Conservation (phyloP, 352 stramenopile species). For the Aphanomyces stellatus region DNA sequence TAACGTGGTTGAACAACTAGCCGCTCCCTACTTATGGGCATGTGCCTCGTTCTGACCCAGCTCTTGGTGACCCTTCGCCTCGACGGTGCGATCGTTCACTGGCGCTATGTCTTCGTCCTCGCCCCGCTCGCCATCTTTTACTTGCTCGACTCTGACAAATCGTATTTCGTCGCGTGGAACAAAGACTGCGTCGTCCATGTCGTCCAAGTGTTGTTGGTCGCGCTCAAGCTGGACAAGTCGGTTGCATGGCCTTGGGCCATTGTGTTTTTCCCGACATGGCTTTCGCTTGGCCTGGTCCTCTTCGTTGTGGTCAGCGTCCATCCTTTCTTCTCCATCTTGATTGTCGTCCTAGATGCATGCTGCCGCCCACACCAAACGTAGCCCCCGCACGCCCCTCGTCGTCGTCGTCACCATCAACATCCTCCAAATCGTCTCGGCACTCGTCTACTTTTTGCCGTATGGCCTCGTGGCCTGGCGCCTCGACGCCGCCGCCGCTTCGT, state of each 20-base stretch:
- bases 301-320: background rate
- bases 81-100: background rate
- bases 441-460: background rate
- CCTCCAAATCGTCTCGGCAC: background rate
- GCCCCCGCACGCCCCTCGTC: too few species aligned
- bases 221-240: background rate
- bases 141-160: background rate
- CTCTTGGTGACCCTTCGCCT: background rate
- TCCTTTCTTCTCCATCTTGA: too few species aligned
- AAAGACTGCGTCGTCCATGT: constrained; percentile 6
- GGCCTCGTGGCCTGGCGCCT: background rate
- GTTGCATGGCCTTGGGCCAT: constrained; percentile 3
- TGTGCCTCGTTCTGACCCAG: background rate
- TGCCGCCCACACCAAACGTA: too few species aligned
- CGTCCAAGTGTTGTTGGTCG: constrained; percentile 7
- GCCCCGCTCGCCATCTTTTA: background rate
- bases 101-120: background rate
- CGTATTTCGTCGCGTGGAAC: background rate
- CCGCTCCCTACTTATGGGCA: background rate
- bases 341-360: too few species aligned
- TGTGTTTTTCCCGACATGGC: constrained; percentile 12
- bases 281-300: background rate
- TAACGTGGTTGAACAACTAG: too few species aligned
- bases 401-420: background rate
- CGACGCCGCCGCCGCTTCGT: background rate